These are phyloP conservation scores for Stylonectria norvegica DNA, from an alignment of 2,329 filamentous ascomycete species.

Conservation along the genomic window DNA sequence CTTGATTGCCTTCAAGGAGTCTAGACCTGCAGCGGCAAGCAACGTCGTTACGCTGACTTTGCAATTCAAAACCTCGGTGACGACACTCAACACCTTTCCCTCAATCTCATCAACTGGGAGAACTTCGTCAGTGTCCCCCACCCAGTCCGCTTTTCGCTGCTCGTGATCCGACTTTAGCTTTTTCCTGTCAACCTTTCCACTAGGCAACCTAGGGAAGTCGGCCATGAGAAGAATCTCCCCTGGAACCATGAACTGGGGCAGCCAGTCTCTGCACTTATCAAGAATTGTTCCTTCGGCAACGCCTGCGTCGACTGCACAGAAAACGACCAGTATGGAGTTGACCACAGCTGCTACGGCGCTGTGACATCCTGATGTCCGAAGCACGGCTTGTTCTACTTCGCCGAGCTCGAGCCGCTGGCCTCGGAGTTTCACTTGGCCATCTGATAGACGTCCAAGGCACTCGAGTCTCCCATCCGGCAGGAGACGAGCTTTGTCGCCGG, in stretches of 20 bases:
- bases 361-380: slow-evolving; percentile 59
- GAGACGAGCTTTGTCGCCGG: slow-evolving; percentile 77
- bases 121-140: slow-evolving; percentile 4
- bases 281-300: slow-evolving; percentile 44
- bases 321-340: slow-evolving; percentile 67
- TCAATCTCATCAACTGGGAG: slow-evolving; percentile 21
- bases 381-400: slow-evolving; percentile 69
- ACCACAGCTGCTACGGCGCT: slow-evolving; percentile 66
- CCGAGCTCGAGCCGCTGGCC: slow-evolving; percentile 81
- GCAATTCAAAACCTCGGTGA: slow-evolving; percentile 41
- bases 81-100: slow-evolving; percentile 35
- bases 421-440: slow-evolving; percentile 81
- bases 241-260: slow-evolving; percentile 82
- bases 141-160: slow-evolving; percentile 11
- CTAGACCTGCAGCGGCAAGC: slow-evolving; percentile 56
- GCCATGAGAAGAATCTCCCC: slow-evolving; percentile 63
- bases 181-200: slow-evolving; percentile 78
- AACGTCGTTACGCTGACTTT: slow-evolving; percentile 36
- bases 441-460: slow-evolving; percentile 74
- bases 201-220: slow-evolving; percentile 70
- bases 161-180: slow-evolving; percentile 52
- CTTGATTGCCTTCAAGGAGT: slow-evolving; percentile 52
- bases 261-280: slow-evolving; percentile 65
- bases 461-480: slow-evolving; percentile 68
- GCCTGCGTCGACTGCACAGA: slow-evolving; percentile 56